Evolutionary conservation across 306 rosid species (phyloP), one percentile per base, ranked within the genome.

Genomic region (Quercus glauca): DNA sequence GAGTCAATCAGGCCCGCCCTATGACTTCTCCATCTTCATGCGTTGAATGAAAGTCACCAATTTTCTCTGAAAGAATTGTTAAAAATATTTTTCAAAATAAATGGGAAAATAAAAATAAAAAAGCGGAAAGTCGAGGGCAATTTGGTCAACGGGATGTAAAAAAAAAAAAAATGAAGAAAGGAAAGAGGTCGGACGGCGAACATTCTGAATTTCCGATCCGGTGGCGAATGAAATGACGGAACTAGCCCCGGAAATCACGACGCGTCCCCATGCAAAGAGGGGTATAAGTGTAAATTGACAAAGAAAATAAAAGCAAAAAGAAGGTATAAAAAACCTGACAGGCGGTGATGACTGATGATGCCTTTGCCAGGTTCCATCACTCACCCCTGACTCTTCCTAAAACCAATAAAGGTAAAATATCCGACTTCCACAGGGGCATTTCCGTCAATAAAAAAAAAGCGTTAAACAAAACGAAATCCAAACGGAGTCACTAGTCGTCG

Each of bases 31-130:
- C 45, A 37, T 37, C 45, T 37, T 37, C 77, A 74, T 60, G 85
- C 88, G 81, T 84, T 82, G 83, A 88, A 88, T 75, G 76, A 61
- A 88, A 83, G 89, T 83, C 89, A 79, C 81, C 73, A 55, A 73
- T 73, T 79, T 79, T 79, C 57, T 33, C 67, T 49, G 70, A 80
- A 71, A 26, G 21, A 67, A 17, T 25, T 17, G 61, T 55, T 51
- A 13, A 56, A 29, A 55, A 9, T 43, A 11, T 19, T 65, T 70
- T 51, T 19, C 5, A 37, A 57, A 73, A 37, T 37, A 37, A 37
- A 37, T 8, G 45, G 45, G 45, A 21, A 19, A 33, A 71, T 59
- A 14, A 21, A 19, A 33, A 71, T 59, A 14, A 68, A 55, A n/a
- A 77, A 26, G 18, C 10, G 26, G 35, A 21, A 71, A 49, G 70